A percentile compares a stretch with the other conserved stretches of the same genome.
These are phyloP conservation scores for Trichoderma atroviride DNA, from an alignment of 2,329 filamentous ascomycete genomes.

Conservation along the genomic window DNA sequence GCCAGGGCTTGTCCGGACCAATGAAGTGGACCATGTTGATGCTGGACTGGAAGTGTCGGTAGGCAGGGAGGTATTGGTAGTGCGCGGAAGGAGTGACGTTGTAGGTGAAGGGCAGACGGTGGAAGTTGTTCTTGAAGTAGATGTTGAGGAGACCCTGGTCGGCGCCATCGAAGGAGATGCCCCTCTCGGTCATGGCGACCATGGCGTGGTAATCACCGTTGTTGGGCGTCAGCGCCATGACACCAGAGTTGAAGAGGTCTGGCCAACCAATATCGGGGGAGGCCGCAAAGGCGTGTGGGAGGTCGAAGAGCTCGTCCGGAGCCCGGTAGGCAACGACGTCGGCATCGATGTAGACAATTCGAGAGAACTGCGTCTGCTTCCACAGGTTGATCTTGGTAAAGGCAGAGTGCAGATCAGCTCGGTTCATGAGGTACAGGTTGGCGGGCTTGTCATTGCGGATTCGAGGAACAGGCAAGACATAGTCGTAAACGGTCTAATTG, in stretches of 20 bases:
- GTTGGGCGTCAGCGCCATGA: conserved; percentile 88
- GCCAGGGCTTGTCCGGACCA: conserved; percentile 88
- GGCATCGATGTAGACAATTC: conserved; percentile 92
- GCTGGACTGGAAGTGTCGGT: conserved; percentile 85
- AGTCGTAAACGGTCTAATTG: conserved; percentile 76
- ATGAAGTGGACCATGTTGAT: conserved; percentile 96
- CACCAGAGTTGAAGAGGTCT: conserved; percentile 95
- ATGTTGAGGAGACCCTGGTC: conserved; percentile 96
- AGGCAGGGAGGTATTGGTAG: conserved; percentile 97
- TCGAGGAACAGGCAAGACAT: conserved; percentile 80
- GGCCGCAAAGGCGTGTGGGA: conserved; percentile 63
- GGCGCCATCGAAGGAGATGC: conserved; percentile 94
- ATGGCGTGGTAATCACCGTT: conserved; percentile 87
- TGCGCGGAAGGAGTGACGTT: conserved; percentile 96
- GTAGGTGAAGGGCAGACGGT: conserved; percentile 91
- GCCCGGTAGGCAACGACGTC: conserved; percentile 90
- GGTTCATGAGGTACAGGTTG: conserved; percentile 90
- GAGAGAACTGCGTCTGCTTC: conserved; percentile 86
- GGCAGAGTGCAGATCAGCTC: conserved; percentile 83
- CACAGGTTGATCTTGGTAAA: conserved; percentile 97
- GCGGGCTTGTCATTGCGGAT: conserved; percentile 75
- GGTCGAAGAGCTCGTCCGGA: conserved; percentile 86
- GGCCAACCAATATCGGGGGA: conserved; percentile 98
- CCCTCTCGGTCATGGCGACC: conserved; percentile 77
- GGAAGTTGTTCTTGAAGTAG: conserved; percentile 82